Evolutionary conservation across 2,329 filamentous ascomycete genomes (phyloP).

Genomic region (Aspergillus udagawae): DNA sequence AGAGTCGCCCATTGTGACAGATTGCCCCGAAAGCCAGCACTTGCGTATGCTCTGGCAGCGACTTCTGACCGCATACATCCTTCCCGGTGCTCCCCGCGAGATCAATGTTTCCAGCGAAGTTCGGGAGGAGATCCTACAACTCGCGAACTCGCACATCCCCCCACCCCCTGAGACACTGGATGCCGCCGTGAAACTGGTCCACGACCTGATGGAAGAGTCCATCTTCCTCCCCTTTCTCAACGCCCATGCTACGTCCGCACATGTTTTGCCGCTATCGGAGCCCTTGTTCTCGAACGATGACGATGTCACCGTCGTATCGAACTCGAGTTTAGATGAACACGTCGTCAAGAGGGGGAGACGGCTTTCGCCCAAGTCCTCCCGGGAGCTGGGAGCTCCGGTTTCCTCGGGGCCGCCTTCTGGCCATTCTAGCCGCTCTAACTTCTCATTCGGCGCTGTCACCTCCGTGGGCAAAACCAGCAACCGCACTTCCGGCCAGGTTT

Average conservation of each 20-base stretch:
- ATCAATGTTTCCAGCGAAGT: slow-evolving; percentile 87
- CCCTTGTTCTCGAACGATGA: slow-evolving; percentile 37
- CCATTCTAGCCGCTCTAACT: slow-evolving; percentile 24
- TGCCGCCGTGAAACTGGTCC: slow-evolving; percentile 79
- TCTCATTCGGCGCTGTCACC: slow-evolving; percentile 29
- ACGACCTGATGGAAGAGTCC: slow-evolving; percentile 96
- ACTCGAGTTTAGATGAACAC: slow-evolving; percentile 27
- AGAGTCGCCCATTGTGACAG: slow-evolving; percentile 45
- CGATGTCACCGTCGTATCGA: slow-evolving; percentile 30
- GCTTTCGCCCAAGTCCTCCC: slow-evolving; percentile 30
- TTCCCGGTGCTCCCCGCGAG: slow-evolving; percentile 77
- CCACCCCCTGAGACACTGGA: slow-evolving; percentile 77
- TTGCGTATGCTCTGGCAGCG: slow-evolving; percentile 81
- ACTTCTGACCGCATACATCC: slow-evolving; percentile 84
- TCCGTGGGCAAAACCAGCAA: slow-evolving; percentile 31
- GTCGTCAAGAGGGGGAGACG: slow-evolving; percentile 25
- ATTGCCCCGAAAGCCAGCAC: slow-evolving; percentile 60
- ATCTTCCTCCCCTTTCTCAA: slow-evolving; percentile 90
- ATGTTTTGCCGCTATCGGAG: slow-evolving; percentile 44
- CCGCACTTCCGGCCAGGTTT: slow-evolving; percentile 34
- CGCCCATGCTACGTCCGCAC: slow-evolving; percentile 49
- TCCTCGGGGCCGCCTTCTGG: slow-evolving; percentile 22
- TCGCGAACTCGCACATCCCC: slow-evolving; percentile 53
- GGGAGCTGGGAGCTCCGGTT: slow-evolving; percentile 26
- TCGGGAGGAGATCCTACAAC: slow-evolving; percentile 70